Evolutionary conservation across 768 basidiomycete species (phyloP).

Genomic region (Russula compacta): DNA sequence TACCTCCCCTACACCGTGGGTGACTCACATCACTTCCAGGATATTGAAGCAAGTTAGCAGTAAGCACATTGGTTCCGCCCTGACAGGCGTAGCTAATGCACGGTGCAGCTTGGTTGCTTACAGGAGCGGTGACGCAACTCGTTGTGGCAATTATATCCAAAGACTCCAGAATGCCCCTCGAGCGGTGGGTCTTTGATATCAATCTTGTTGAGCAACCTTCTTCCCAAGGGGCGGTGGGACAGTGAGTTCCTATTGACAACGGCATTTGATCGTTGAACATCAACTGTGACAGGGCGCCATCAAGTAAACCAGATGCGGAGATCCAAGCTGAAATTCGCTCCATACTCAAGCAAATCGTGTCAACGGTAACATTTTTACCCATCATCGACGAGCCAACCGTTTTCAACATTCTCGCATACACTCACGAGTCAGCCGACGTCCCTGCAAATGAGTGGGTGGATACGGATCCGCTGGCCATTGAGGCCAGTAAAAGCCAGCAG

Average conservation of each 20-base stretch:
- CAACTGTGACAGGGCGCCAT: conserved; percentile 30
- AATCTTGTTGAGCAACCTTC: conserved; percentile 65
- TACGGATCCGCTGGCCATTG: conserved; percentile 86
- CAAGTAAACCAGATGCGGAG: conserved; percentile 70
- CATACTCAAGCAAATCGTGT: conserved; percentile 97
- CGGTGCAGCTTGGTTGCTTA: conserved; percentile 80
- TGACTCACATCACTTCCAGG: conserved; percentile 32
- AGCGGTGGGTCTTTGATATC: conserved; percentile 98
- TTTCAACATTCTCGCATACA: conserved; percentile 97
- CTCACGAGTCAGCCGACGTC: conserved; percentile 82
- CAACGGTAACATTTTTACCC: conserved; percentile 92
- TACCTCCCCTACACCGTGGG: neutral
- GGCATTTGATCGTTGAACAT: neutral
- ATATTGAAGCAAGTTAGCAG: conserved; percentile 90
- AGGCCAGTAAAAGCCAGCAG: conserved; percentile 86
- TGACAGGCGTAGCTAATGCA: conserved; percentile 1
- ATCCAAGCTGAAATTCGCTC: conserved; percentile 97
- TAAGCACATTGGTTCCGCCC: conserved; percentile 32
- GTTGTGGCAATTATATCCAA: conserved; percentile 95
- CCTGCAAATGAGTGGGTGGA: conserved; percentile 95
- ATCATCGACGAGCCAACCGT: conserved; percentile 91
- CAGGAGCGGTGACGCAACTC: conserved; percentile 85
- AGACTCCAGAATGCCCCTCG: conserved; percentile 83
- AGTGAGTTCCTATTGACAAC: conserved; percentile 29
- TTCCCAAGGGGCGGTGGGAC: conserved; percentile 35